Evolutionary conservation across 768 basidiomycete genomes (phyloP).

Genomic region (Naganishia vaughanmartiniae): DNA sequence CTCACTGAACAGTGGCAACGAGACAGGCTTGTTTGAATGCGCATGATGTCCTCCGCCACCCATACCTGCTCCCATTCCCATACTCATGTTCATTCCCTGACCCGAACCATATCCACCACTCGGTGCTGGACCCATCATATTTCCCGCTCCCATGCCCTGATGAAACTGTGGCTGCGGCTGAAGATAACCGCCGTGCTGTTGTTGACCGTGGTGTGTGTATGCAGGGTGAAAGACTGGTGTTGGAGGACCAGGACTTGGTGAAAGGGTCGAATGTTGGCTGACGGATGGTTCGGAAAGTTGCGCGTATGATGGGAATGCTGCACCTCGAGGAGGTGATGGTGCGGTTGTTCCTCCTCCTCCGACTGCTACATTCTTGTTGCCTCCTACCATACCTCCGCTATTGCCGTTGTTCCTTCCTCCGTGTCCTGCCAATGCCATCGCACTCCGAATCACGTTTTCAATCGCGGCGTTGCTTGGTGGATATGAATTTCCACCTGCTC

Average conservation of each 20-base stretch:
- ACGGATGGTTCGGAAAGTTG: not conserved
- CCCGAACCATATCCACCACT: conserved; percentile 1
- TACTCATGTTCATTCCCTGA: not conserved
- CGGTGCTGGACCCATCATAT: conserved; percentile 22
- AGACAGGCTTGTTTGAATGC: conserved; percentile 9
- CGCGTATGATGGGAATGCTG: not conserved
- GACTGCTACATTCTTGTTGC: no score
- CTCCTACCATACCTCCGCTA: not conserved
- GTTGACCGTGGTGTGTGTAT: conserved; percentile 2
- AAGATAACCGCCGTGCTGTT: not conserved
- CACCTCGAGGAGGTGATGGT: no score
- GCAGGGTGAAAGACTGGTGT: not conserved
- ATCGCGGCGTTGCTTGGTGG: conserved; percentile 30
- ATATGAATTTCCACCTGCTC: not conserved
- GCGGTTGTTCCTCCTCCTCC: not conserved
- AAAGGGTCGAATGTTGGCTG: not conserved
- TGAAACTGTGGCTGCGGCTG: not conserved
- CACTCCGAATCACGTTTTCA: conserved; percentile 31
- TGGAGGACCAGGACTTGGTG: conserved; percentile 1
- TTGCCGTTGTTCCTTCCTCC: not conserved
- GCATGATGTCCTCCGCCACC: conserved; percentile 4
- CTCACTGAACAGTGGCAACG: conserved; percentile 12
- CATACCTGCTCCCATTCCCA: conserved; percentile 1
- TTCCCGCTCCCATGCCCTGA: not conserved
- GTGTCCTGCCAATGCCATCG: conserved; percentile 31